Conservation (phyloP, 1,139 yeast species). For the Debaryomyces nepalensis region DNA sequence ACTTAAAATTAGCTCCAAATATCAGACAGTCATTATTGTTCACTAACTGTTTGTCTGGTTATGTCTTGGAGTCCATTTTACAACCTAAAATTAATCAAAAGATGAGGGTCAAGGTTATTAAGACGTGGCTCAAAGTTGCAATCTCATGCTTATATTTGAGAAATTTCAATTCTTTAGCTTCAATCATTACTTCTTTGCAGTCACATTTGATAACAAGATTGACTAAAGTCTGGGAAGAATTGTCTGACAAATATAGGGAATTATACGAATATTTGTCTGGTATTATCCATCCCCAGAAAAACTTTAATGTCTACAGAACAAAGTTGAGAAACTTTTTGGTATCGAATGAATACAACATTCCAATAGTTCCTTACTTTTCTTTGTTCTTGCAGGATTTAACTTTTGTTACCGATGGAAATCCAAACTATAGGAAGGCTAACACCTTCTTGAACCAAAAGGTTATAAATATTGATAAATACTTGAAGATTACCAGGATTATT, state of each 20-base stretch:
- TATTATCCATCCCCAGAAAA: conserved; percentile 82
- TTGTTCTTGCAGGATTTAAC: conserved; percentile 85
- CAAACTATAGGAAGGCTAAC: conserved; percentile 65
- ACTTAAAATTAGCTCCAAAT: conserved; percentile 70
- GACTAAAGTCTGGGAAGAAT: conserved; percentile 63
- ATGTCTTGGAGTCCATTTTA: conserved; percentile 78
- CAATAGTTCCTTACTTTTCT: conserved; percentile 86
- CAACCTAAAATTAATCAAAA: conserved; percentile 55
- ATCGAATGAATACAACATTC: conserved; percentile 59
- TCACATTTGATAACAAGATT: conserved; percentile 79
- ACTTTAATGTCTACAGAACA: conserved; percentile 74
- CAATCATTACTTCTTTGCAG: conserved; percentile 83
- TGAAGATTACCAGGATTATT: conserved; percentile 71
- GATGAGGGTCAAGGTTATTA: conserved; percentile 62
- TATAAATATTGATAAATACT: conserved; percentile 83
- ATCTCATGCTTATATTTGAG: conserved; percentile 79
- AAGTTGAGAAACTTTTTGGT: conserved; percentile 62
- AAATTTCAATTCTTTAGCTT: conserved; percentile 87
- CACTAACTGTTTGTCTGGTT: conserved; percentile 80
- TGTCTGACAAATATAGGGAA: conserved; percentile 68
- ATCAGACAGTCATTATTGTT: conserved; percentile 69
- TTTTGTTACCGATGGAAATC: conserved; percentile 86
- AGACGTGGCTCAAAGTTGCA: conserved; percentile 85
- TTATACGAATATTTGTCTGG: conserved; percentile 69
- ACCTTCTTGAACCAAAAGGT: conserved; percentile 62